Evolutionary conservation across 495 filamentous ascomycete species (phyloP), one percentile per base, ranked within the genome.

Genomic region (Thermochaetoides thermophila): DNA sequence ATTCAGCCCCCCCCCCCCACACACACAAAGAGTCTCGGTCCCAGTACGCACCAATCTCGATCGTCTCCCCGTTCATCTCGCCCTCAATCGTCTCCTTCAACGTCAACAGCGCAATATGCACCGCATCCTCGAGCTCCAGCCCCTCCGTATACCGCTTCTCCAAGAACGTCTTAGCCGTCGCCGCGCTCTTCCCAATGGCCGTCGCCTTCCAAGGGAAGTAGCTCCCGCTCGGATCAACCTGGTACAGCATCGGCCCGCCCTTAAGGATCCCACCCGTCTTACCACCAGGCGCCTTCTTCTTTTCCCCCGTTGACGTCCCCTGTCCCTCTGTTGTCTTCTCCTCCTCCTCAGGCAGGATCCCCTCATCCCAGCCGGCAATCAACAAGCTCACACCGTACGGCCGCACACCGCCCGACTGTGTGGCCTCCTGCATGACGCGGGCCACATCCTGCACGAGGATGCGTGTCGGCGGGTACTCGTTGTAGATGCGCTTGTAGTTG

Each of bases 141-240:
- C 86, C 86, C 57, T 97, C 89, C 1, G 84, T 91, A 58, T 95
- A 96, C 56, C 89, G 68, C 73, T 97, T 97, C 71, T 97, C 89
- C 48, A 97, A 62, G 64, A 96, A 97, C 2, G 89, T 97, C 59
- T 97, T 97, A 30, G 89, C 89, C 45, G 81, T 89, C 12, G 89
- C 96, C 19, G 89, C 89, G 50, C 84, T 92, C 73, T 96, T 96
- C 39, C 91, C 89, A 50, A 97, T 97, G 27, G 89, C 89, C 41
- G 91, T 97, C 32, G 89, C 89, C 67, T 97, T 96, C 89, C 89
- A 97, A 15, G 89, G 89, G 60, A 95, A 97, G 51, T 97, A 95
- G 53, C 78, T 86, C 29, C 89, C 89, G 39, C 79, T 86, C 7
- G 89, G 89, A 63, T 97, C 89, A 35, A 97, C 89, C 64, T 97